phyloP scores from a whole-genome alignment of 2,329 filamentous ascomycete genomes.

The Drechslerella stenobrocha region DNA sequence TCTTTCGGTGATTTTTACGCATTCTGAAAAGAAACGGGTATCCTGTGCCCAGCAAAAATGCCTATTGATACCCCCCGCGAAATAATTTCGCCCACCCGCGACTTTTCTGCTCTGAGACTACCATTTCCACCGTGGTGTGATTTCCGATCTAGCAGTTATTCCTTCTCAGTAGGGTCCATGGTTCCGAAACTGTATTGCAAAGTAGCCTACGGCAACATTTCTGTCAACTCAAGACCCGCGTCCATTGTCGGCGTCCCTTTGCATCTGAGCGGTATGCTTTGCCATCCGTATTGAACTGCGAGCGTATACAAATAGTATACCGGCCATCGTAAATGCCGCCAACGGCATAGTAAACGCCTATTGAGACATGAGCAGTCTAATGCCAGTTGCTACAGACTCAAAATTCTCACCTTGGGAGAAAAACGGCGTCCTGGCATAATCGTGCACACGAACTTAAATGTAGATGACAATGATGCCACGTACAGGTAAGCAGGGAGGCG shows the following conservation, averaged over 20 bases:
- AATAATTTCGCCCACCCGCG: too few relatives aligned
- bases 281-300: conserved; percentile 68
- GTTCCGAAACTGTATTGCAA: too few relatives aligned
- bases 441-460: background rate
- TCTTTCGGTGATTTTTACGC: background rate
- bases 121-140: too few relatives aligned
- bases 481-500: too few relatives aligned
- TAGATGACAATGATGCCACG: too few relatives aligned
- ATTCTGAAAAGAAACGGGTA: too few relatives aligned
- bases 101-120: too few relatives aligned
- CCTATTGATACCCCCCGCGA: too few relatives aligned
- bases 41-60: too few relatives aligned
- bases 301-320: conserved; percentile 63
- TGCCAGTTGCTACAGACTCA: background rate
- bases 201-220: too few relatives aligned
- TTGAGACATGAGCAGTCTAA: background rate
- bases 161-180: too few relatives aligned
- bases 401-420: conserved; percentile 27
- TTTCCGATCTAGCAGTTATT: too few relatives aligned
- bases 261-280: conserved; percentile 66
- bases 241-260: conserved; percentile 51
- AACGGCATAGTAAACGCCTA: conserved; percentile 61
- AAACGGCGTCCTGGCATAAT: conserved; percentile 23
- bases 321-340: conserved; percentile 63
- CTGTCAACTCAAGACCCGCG: background rate